A percentile compares a stretch with the other conserved stretches of the same genome.
phyloP scores from a whole-genome alignment of 2,329 filamentous ascomycete species.

The Furcasterigmium sp. region DNA sequence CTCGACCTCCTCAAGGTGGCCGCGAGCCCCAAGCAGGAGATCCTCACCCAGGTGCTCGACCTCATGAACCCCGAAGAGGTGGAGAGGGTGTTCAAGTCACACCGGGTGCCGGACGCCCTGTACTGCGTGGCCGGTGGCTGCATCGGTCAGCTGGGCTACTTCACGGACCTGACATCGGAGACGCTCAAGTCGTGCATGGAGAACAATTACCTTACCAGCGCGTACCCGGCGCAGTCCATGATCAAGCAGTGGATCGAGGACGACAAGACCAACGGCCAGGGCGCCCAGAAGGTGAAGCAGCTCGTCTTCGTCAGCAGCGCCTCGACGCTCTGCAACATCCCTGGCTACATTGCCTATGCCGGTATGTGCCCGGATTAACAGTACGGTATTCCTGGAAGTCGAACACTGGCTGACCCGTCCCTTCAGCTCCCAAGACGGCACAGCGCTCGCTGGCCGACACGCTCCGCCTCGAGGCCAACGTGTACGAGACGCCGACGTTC shows the following conservation, averaged over 20 bases:
- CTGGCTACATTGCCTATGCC: slow-evolving; percentile 19
- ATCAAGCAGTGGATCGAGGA: slow-evolving; percentile 16
- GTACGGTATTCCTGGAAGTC: too few species aligned
- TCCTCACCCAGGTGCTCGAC: neutral
- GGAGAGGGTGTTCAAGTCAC: slow-evolving; percentile 6
- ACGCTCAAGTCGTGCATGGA: slow-evolving; percentile 19
- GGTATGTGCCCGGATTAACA: slow-evolving; percentile 3
- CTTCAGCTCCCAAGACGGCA: slow-evolving; percentile 14
- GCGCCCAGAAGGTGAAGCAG: slow-evolving; percentile 8
- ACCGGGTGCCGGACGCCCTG: slow-evolving; percentile 16
- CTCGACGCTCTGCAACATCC: slow-evolving; percentile 14
- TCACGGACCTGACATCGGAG: slow-evolving; percentile 14
- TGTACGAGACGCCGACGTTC: slow-evolving; percentile 12
- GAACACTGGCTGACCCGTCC: neutral
- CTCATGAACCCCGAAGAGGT: neutral
- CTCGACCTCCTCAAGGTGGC: neutral
- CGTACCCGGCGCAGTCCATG: slow-evolving; percentile 13
- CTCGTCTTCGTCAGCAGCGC: slow-evolving; percentile 20
- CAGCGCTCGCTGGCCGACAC: slow-evolving; percentile 19
- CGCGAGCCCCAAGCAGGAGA: neutral
- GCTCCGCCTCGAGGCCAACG: slow-evolving; percentile 17
- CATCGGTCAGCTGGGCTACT: slow-evolving; percentile 15
- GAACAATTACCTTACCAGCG: slow-evolving; percentile 18
- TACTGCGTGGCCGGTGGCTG: slow-evolving; percentile 20
- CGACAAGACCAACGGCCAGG: slow-evolving; percentile 8